A percentile compares a stretch with the other conserved stretches of the same genome.
phyloP scores from a whole-genome alignment of 2,329 filamentous ascomycete species.

The Neocatenulostroma microsporum region DNA sequence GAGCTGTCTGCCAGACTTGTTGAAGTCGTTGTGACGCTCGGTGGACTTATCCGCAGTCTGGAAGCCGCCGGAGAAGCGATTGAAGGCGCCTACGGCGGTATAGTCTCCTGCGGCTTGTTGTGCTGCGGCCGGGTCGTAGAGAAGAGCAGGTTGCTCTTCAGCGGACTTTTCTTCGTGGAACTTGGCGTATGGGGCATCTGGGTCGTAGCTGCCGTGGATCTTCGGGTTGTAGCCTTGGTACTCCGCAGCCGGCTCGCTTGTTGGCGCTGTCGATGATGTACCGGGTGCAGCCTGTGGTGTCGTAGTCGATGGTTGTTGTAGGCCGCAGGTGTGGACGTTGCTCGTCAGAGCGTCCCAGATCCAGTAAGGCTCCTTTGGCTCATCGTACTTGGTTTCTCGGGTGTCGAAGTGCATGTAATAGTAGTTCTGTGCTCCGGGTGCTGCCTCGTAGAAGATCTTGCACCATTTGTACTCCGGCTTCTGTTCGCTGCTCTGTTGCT shows the following conservation, averaged over 20 bases:
- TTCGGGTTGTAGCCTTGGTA: conserved; percentile 77
- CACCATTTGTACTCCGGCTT: conserved; percentile 14
- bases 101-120: conserved; percentile 41
- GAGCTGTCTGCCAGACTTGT: conserved; percentile 82
- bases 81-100: conserved; percentile 68
- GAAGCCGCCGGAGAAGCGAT: conserved; percentile 80
- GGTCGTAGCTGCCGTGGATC: conserved; percentile 94
- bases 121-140: conserved; percentile 23
- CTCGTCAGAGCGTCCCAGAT: conserved; percentile 19
- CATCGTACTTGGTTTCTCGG: conserved; percentile 19
- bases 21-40: conserved; percentile 75
- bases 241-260: conserved; percentile 9
- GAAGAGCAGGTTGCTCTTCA: too few relatives aligned
- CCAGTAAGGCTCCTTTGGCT: conserved; percentile 27
- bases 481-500: not conserved
- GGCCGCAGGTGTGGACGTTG: conserved; percentile 17
- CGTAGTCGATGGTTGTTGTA: conserved; percentile 17
- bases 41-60: conserved; percentile 60
- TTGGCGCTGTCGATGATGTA: conserved; percentile 4
- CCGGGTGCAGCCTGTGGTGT: conserved; percentile 1
- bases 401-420: conserved; percentile 25
- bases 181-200: conserved; percentile 82
- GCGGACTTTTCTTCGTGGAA: conserved; percentile 27
- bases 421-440: conserved; percentile 11
- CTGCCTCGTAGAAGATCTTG: conserved; percentile 15